These are phyloP conservation scores for Lentinula raphanica DNA, from an alignment of 768 basidiomycete genomes.

Conservation along the genomic window DNA sequence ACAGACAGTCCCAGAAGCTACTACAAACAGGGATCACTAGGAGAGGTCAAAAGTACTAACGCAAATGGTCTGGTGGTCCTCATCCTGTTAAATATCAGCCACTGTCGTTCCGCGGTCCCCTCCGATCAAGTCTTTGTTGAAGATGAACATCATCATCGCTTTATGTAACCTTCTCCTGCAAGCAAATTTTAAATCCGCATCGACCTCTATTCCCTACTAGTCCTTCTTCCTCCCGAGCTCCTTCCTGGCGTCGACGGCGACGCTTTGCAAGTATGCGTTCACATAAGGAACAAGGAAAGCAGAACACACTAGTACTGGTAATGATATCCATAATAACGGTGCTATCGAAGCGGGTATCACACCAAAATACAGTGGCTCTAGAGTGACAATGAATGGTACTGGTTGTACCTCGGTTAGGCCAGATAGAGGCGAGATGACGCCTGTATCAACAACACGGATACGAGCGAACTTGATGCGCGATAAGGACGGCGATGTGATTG, in stretches of 20 bases:
- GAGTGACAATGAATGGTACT: conserved; percentile 45
- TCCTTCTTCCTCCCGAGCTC: not conserved
- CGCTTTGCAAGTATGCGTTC: not conserved
- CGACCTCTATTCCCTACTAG: no score
- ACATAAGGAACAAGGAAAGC: not conserved
- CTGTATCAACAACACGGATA: conserved; percentile 47
- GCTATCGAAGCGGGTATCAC: conserved; percentile 49
- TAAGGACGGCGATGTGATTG: not conserved
- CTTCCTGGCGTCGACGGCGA: not conserved
- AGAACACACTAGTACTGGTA: not conserved
- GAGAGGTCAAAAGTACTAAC: no score
- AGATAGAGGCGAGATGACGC: conserved; percentile 40
- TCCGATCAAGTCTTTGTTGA: no score
- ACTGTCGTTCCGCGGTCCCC: no score
- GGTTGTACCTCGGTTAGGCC: conserved; percentile 16
- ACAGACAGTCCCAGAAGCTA: no score
- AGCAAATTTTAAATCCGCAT: no score
- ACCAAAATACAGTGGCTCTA: conserved; percentile 60
- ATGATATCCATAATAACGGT: not conserved
- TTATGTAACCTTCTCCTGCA: no score
- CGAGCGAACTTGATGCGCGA: conserved; percentile 52
- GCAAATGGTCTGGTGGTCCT: no score
- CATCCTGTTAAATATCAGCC: no score
- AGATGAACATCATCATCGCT: no score
- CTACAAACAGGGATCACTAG: no score